Evolutionary conservation across 78 protist genomes (phyloP).

Genomic region (Isochrysis galbana): DNA sequence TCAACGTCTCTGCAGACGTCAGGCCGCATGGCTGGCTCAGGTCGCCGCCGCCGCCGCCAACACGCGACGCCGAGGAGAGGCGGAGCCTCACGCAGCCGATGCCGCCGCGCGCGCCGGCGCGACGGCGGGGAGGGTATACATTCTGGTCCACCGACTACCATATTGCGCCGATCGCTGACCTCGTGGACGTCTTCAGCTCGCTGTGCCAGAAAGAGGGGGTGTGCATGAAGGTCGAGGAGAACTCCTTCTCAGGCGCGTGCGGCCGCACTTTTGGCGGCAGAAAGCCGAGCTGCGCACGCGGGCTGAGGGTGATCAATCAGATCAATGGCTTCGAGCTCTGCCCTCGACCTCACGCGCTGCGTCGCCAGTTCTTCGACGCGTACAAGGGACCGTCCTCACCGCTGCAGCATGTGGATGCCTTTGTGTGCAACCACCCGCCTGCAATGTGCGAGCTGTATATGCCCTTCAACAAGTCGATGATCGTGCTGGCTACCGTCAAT

Average conservation of each 20-base stretch:
- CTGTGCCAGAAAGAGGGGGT: not conserved
- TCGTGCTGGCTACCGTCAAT: not conserved
- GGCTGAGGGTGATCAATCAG: not conserved
- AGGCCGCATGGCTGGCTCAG: too few relatives aligned
- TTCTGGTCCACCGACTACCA: not conserved
- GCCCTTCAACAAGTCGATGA: not conserved
- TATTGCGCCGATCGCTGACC: not conserved
- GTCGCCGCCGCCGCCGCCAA: too few relatives aligned
- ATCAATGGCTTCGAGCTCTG: not conserved
- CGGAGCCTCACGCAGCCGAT: too few relatives aligned
- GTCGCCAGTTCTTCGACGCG: not conserved
- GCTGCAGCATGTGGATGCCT: not conserved
- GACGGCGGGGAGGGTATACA: not conserved
- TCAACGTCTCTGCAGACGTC: too few relatives aligned
- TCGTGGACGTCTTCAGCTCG: not conserved
- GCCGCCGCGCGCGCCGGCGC: not conserved
- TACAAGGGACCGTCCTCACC: not conserved
- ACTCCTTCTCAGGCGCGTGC: slow-evolving; percentile 13
- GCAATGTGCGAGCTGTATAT: not conserved
- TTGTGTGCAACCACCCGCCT: slow-evolving; percentile 21
- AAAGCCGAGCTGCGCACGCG: not conserved
- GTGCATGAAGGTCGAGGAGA: not conserved
- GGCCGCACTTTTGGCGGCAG: not conserved
- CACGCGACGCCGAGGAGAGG: too few relatives aligned
- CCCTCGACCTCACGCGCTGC: not conserved